Percentiles rank a stretch among this genome's conserved stretches.
phyloP scores from a whole-genome alignment of 352 stramenopile genomes.

The Globisporangium spinosum region DNA sequence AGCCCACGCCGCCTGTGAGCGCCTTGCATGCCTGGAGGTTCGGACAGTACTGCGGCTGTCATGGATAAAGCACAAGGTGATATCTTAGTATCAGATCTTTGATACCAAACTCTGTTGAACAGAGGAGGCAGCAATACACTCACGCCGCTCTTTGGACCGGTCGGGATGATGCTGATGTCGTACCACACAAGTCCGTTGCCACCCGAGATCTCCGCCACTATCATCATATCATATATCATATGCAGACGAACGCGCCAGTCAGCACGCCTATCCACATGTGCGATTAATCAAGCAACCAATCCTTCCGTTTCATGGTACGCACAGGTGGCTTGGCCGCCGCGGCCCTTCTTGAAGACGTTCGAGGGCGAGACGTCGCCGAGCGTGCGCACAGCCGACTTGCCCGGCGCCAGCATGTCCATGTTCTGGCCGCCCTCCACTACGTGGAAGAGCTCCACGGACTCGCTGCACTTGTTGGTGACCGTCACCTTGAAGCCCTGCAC shows the following conservation, averaged over 20 bases:
- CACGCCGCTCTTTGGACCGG: conserved; percentile 22
- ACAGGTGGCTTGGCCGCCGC: conserved; percentile 51
- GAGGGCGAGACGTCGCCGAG: conserved; percentile 30
- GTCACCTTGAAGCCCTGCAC: conserved; percentile 39
- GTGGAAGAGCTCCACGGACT: conserved; percentile 39
- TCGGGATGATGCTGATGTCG: conserved; percentile 80
- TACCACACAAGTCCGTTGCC: conserved; percentile 40
- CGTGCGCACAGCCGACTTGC: conserved; percentile 27
- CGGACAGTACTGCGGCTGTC: conserved; percentile 45
- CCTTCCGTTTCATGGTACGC: conserved; percentile 20
- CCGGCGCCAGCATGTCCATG: conserved; percentile 26
- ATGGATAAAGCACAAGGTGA: neutral
- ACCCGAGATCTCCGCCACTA: conserved; percentile 65
- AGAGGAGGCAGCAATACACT: neutral
- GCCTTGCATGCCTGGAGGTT: conserved; percentile 53
- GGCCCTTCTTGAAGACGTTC: conserved; percentile 52
- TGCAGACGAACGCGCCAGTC: conserved; percentile 12
- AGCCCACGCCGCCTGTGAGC: conserved; percentile 52
- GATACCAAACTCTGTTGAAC: neutral
- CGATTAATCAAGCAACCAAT: neutral
- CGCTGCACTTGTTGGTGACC: conserved; percentile 54
- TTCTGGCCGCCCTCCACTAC: conserved; percentile 23
- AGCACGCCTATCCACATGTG: neutral
- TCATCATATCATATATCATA: conserved; percentile 2
- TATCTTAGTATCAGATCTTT: neutral